Evolutionary conservation across 306 rosid genomes (phyloP), one percentile per base, ranked within the genome.

Genomic region (Rosa multiflora): DNA sequence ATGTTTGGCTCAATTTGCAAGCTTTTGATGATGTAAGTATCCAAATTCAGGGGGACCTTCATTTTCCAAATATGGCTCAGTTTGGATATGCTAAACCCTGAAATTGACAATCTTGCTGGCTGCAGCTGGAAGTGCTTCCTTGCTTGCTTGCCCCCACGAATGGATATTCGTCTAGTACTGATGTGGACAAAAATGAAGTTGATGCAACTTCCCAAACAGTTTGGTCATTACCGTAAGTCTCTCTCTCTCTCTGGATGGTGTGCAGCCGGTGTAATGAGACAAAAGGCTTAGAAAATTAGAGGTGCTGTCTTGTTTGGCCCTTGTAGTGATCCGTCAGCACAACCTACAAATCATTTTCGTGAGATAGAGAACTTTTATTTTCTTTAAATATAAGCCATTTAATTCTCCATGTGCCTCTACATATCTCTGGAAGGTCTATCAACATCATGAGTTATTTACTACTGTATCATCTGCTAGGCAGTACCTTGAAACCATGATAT

Each of bases 1-100:
- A 94, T 85, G 97, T 94, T 39, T 94, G 99, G 97, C 99, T 94
- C 82, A 94, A 94, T 81, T 86, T 94, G 93, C 97, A 86, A 88
- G 88, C 89, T 72, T 94, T 91, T 85, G 78, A 85, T 79, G 99
- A 94, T 81, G 99, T 94, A 88, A 91, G 98, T 83, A 62, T 77
- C 62, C 75, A 47, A 12, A 76, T 75, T 79, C 67, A 15, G 51
- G 47, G 72, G 67, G 73, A 42, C 51, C 71, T 70, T 78, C 69
- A 76, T 75, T n/a, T 47, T 42, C 40, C 8, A 73, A 79, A 17
- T 73, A 59, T 42, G 43, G 43, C 42, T 46, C 6, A 6, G 18
- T 75, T 75, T 44, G 32, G 43, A 44, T 56, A 56, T 42, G 69
- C 23, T 58, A 23, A 59, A 8, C n/a, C 73, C 75, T 67, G 72